phyloP scores from a whole-genome alignment of 495 filamentous ascomycete species.

The Aspergillus cavernicola region DNA sequence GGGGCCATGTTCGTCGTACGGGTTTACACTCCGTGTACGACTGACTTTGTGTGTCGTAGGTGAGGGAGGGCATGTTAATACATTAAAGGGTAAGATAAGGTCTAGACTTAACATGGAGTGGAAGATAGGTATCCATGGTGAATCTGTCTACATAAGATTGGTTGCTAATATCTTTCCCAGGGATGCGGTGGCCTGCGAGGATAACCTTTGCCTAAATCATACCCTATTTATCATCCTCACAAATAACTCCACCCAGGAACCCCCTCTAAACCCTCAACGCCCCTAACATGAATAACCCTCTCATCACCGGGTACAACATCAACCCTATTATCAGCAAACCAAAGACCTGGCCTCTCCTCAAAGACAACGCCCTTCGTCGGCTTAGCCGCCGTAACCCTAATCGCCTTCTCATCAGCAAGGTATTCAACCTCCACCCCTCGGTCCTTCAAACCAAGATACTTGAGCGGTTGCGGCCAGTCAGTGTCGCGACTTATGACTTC shows the following conservation, averaged over 20 bases:
- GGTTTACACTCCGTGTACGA: too few relatives aligned
- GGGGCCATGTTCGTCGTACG: too few relatives aligned
- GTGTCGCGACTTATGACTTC: conserved; percentile 67
- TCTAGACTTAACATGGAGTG: too few relatives aligned
- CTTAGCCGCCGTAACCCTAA: conserved; percentile 21
- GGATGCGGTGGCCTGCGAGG: too few relatives aligned
- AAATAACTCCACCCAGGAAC: neutral
- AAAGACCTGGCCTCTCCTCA: conserved; percentile 31
- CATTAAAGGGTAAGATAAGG: too few relatives aligned
- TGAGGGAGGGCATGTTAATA: too few relatives aligned
- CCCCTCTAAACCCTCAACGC: neutral
- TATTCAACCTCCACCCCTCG: conserved; percentile 28
- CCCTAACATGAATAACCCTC: neutral
- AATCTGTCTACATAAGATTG: too few relatives aligned
- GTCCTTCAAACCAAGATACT: conserved; percentile 67
- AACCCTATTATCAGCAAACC: conserved; percentile 39
- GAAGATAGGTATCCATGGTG: too few relatives aligned
- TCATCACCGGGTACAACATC: conserved; percentile 46
- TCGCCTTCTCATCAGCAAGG: neutral
- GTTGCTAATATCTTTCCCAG: too few relatives aligned
- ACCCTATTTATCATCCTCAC: too few relatives aligned
- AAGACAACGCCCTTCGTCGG: conserved; percentile 42
- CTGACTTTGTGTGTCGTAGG: too few relatives aligned
- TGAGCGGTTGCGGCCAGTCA: conserved; percentile 91
- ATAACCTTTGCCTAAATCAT: neutral